phyloP scores from a whole-genome alignment of 331 rosid species.

The Pyrus hybrid region DNA sequence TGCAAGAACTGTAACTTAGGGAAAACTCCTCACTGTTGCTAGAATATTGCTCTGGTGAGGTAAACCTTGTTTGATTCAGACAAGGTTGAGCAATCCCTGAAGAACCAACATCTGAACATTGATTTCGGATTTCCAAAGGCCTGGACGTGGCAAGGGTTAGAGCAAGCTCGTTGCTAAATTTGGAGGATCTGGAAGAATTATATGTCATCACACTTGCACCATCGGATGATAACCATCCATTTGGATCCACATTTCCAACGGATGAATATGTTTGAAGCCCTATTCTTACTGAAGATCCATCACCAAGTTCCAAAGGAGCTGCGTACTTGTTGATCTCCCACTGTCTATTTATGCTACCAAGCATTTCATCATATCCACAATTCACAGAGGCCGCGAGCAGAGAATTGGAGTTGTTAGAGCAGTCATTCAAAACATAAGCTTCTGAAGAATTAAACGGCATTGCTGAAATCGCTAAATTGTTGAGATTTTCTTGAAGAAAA shows the following conservation, averaged over 20 bases:
- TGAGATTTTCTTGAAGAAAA: conserved; percentile 36
- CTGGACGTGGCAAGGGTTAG: conserved; percentile 55
- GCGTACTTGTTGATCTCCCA: conserved; percentile 26
- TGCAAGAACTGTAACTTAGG: conserved; percentile 19
- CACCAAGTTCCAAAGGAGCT: conserved; percentile 23
- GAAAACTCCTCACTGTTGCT: conserved; percentile 33
- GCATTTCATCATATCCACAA: conserved; percentile 28
- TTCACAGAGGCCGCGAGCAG: conserved; percentile 15
- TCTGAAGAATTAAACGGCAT: conserved; percentile 31
- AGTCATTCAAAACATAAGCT: conserved; percentile 24
- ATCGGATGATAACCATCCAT: conserved; percentile 42
- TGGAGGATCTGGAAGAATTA: conserved; percentile 26
- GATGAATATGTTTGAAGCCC: conserved; percentile 24
- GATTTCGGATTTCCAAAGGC: conserved; percentile 27
- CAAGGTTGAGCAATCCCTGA: conserved; percentile 29
- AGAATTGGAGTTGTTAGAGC: conserved; percentile 31
- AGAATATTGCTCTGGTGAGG: conserved; percentile 36
- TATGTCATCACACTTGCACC: conserved; percentile 16
- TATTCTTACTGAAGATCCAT: conserved; percentile 8
- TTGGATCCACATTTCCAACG: conserved; percentile 27
- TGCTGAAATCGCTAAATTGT: conserved; percentile 27
- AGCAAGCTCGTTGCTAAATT: conserved; percentile 47
- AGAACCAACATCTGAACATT: conserved; percentile 28
- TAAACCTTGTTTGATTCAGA: conserved; percentile 33
- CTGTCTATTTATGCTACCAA: conserved; percentile 13